These are phyloP conservation scores for Populus deltoides DNA, from an alignment of 345 rosid genomes.

Conservation along the genomic window DNA sequence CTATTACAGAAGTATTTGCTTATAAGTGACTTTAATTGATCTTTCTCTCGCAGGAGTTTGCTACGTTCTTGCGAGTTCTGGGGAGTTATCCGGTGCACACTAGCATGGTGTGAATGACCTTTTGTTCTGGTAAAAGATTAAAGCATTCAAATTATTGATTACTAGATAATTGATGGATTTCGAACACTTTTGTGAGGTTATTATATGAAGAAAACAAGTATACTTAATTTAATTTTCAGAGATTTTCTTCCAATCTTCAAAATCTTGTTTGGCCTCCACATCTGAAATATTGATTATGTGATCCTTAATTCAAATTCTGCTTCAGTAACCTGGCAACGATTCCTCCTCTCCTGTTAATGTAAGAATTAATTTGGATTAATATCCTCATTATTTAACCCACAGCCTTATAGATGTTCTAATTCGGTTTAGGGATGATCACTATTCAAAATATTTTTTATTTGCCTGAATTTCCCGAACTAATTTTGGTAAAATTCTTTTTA, in stretches of 20 bases:
- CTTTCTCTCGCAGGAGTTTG: conserved; percentile 68
- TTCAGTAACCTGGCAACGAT: not conserved
- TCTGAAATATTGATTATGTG: too few relatives aligned
- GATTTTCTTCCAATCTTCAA: not conserved
- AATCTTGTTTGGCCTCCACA: not conserved
- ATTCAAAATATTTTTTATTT: too few relatives aligned
- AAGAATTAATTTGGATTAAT: not conserved
- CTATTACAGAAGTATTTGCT: not conserved
- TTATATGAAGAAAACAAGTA: not conserved
- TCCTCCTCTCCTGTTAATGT: too few relatives aligned
- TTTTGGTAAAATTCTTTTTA: too few relatives aligned
- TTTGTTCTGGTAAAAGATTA: conserved; percentile 5
- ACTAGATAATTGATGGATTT: not conserved
- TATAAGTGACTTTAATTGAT: not conserved
- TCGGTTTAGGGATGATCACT: too few relatives aligned
- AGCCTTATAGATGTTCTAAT: too few relatives aligned
- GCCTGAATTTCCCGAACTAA: too few relatives aligned
- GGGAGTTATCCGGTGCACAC: conserved; percentile 97
- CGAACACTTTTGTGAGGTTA: not conserved
- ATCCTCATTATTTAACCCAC: not conserved
- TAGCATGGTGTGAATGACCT: conserved; percentile 51
- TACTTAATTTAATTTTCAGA: not conserved
- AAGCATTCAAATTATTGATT: not conserved
- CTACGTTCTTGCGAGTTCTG: conserved; percentile 85
- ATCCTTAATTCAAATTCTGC: not conserved